A percentile compares a stretch with the other conserved stretches of the same genome.
These are phyloP conservation scores for Pseudevernia furfuracea DNA, from an alignment of 495 filamentous ascomycete species.

Conservation along the genomic window DNA sequence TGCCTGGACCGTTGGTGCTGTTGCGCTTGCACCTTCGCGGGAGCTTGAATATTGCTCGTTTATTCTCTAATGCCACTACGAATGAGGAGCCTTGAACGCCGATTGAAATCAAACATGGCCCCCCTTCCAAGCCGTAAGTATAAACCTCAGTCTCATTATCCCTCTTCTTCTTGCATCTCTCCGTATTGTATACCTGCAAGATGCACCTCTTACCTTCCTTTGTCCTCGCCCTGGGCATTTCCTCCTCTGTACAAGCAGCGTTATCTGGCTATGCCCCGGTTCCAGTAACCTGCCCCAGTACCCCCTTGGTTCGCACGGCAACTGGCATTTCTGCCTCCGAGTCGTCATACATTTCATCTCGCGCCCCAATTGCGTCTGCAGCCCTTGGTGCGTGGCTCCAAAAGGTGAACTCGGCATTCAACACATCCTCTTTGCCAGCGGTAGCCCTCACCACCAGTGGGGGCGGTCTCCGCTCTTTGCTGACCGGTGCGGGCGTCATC, in stretches of 20 bases:
- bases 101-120: background rate
- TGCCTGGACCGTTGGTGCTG: background rate
- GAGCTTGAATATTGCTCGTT: background rate
- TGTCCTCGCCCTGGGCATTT: slow-evolving; percentile 1
- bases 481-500: slow-evolving; percentile 41
- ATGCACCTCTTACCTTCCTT: slow-evolving; percentile 1
- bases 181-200: background rate
- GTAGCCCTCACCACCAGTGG: slow-evolving; percentile 39
- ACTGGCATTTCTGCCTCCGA: slow-evolving; percentile 27
- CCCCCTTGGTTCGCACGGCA: slow-evolving; percentile 29
- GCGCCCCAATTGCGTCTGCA: slow-evolving; percentile 31
- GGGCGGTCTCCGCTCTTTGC: slow-evolving; percentile 40
- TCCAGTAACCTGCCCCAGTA: slow-evolving; percentile 26
- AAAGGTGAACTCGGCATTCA: slow-evolving; percentile 32
- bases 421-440: slow-evolving; percentile 26
- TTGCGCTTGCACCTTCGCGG: slow-evolving; percentile 1
- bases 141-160: background rate
- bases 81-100: background rate
- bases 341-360: slow-evolving; percentile 29
- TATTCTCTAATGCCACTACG: background rate
- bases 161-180: background rate
- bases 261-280: slow-evolving; percentile 26
- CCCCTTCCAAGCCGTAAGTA: background rate
- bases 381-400: slow-evolving; percentile 33
- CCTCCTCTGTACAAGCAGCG: slow-evolving; percentile 3